Percentiles rank a stretch among this genome's conserved stretches.
Evolutionary conservation across 169 alveolate genomes (phyloP).

Genomic region (Babesia bovis): DNA sequence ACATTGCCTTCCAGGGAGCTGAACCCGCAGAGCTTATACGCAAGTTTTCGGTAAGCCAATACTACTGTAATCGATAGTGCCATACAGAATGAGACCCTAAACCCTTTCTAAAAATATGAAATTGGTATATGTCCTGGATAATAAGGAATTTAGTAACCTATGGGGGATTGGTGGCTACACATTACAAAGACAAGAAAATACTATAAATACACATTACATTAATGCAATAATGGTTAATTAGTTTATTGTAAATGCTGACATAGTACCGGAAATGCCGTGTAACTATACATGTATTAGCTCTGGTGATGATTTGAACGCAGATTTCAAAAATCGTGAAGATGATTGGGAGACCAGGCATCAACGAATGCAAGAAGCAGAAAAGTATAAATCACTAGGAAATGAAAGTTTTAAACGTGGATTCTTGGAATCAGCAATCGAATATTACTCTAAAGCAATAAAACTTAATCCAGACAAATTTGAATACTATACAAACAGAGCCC

Average conservation of each 20-base stretch:
- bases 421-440: slow-evolving; percentile 81
- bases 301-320: not conserved
- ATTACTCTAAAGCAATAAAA: slow-evolving; percentile 79
- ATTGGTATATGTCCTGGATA: no score
- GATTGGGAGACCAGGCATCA: slow-evolving; percentile 31
- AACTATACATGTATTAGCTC: not conserved
- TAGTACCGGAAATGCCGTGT: not conserved
- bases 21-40: slow-evolving; percentile 50
- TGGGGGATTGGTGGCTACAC: not conserved
- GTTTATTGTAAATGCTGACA: not conserved
- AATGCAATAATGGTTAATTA: not conserved
- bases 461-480: slow-evolving; percentile 73
- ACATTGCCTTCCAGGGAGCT: slow-evolving; percentile 41
- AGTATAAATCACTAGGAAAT: slow-evolving; percentile 73
- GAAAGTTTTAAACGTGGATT: slow-evolving; percentile 82
- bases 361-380: slow-evolving; percentile 71
- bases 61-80: not conserved
- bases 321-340: not conserved
- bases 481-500: slow-evolving; percentile 83
- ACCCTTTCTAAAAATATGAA: not conserved
- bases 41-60: slow-evolving; percentile 26
- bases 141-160: not conserved
- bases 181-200: not conserved
- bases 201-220: not conserved
- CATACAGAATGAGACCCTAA: slow-evolving; percentile 3